Conservation (phyloP, 768 basidiomycete species). For the Lentinula lateritia region DNA sequence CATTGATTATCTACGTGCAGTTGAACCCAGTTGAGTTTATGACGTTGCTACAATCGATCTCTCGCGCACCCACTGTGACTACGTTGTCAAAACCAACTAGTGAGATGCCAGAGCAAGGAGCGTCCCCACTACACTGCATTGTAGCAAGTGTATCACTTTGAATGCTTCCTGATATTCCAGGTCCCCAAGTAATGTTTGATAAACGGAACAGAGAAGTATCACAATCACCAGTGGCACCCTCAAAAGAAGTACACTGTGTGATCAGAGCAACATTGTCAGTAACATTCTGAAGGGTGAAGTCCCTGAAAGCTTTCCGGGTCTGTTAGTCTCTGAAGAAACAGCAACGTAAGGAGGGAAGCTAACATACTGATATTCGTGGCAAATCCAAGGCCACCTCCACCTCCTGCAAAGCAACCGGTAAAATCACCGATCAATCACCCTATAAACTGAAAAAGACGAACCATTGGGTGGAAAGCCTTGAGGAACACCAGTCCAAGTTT, state of each 20-base stretch:
- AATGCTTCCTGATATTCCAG: conserved; percentile 17
- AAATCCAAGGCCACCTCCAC: conserved; percentile 27
- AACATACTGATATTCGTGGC: conserved; percentile 21
- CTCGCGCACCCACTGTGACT: conserved; percentile 9
- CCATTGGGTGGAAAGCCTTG: conserved; percentile 26
- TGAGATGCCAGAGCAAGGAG: conserved; percentile 20
- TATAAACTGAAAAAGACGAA: neutral
- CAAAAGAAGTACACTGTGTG: conserved; percentile 26
- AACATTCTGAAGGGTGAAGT: conserved; percentile 18
- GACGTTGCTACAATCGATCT: conserved; percentile 18
- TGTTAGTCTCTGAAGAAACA: neutral
- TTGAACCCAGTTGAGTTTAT: conserved; percentile 19
- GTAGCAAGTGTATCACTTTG: conserved; percentile 17
- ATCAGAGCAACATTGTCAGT: conserved; percentile 16
- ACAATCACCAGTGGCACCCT: conserved; percentile 25
- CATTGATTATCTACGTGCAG: conserved; percentile 10
- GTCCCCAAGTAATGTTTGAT: conserved; percentile 25
- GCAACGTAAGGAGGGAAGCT: neutral
- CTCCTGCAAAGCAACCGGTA: conserved; percentile 13
- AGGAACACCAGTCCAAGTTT: conserved; percentile 25
- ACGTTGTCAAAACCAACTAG: conserved; percentile 18
- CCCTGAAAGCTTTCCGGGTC: conserved; percentile 16
- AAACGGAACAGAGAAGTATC: conserved; percentile 29
- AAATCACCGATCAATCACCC: neutral
- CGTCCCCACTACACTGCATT: conserved; percentile 27